Evolutionary conservation across 2,329 filamentous ascomycete genomes (phyloP).

Genomic region (Sclerotinia nivalis): DNA sequence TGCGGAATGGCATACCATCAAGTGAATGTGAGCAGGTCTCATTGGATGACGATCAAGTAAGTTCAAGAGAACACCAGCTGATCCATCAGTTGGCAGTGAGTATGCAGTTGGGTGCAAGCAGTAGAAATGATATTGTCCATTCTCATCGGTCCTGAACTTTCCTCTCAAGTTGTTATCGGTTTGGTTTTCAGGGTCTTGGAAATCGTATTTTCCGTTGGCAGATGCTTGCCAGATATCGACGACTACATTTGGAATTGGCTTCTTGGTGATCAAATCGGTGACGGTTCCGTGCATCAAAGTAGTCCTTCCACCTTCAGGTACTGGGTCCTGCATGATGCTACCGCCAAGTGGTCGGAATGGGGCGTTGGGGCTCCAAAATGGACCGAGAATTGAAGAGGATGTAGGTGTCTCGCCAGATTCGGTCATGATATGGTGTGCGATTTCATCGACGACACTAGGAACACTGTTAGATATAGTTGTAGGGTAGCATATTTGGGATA

Average conservation of each 20-base stretch:
- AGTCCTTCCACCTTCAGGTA: conserved; percentile 54
- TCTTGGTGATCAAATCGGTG: conserved; percentile 43
- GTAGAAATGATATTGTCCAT: conserved; percentile 57
- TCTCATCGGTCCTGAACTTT: conserved; percentile 57
- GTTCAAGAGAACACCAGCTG: conserved; percentile 52
- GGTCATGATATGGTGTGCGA: conserved; percentile 34
- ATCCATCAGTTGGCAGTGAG: conserved; percentile 49
- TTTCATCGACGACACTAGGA: conserved; percentile 60
- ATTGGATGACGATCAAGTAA: conserved; percentile 58
- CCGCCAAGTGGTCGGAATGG: conserved; percentile 69
- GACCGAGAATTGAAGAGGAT: conserved; percentile 76
- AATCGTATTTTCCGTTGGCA: conserved; percentile 58
- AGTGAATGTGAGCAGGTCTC: conserved; percentile 61
- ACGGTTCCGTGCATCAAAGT: conserved; percentile 60
- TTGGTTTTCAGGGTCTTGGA: conserved; percentile 61
- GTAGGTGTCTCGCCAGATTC: conserved; percentile 32
- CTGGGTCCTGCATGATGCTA: conserved; percentile 57
- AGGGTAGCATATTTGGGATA: conserved; percentile 29
- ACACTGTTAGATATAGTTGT: conserved; percentile 2
- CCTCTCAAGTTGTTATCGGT: conserved; percentile 62
- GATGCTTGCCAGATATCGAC: conserved; percentile 67
- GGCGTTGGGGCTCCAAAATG: conserved; percentile 77
- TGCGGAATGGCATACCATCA: conserved; percentile 46
- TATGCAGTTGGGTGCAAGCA: conserved; percentile 50
- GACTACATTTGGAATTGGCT: conserved; percentile 47